Conservation (phyloP, 495 filamentous ascomycete species). For the Neurospora sp. region DNA sequence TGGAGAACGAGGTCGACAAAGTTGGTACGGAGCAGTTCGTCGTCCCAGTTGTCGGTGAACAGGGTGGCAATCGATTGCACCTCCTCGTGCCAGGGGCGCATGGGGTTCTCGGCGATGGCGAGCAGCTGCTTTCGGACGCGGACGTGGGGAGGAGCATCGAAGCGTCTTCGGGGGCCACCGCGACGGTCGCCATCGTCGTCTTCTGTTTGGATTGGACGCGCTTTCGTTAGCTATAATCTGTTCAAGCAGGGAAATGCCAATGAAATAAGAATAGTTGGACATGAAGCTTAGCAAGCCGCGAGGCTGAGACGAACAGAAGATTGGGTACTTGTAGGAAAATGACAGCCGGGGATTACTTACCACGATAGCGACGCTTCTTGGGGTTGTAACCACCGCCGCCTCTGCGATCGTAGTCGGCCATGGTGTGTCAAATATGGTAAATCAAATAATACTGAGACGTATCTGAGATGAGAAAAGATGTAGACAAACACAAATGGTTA, state of each 20-base stretch:
- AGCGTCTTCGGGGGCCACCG: constrained; percentile 62
- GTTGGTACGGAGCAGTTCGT: constrained; percentile 52
- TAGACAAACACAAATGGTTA: neutral
- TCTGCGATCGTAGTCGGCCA: constrained; percentile 69
- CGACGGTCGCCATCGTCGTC: constrained; percentile 66
- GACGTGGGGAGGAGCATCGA: constrained; percentile 65
- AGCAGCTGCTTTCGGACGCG: constrained; percentile 74
- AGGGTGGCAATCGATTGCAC: constrained; percentile 62
- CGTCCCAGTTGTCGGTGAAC: constrained; percentile 66
- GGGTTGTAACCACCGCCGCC: constrained; percentile 50
- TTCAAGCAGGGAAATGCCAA: neutral
- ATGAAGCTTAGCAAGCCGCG: neutral
- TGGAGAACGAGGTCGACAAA: constrained; percentile 65
- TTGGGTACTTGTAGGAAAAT: neutral
- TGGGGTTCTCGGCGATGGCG: constrained; percentile 74
- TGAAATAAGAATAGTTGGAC: neutral
- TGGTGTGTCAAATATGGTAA: constrained; percentile 19
- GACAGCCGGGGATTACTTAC: constrained; percentile 19
- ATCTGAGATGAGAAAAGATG: neutral
- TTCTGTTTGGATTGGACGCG: constrained; percentile 2
- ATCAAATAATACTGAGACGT: neutral
- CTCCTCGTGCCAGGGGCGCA: constrained; percentile 74
- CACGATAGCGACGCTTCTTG: constrained; percentile 49
- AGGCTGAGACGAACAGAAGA: neutral
- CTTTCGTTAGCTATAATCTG: neutral